Conservation (phyloP, 2,329 filamentous ascomycete genomes). For the Hymenoscyphus scutula region DNA sequence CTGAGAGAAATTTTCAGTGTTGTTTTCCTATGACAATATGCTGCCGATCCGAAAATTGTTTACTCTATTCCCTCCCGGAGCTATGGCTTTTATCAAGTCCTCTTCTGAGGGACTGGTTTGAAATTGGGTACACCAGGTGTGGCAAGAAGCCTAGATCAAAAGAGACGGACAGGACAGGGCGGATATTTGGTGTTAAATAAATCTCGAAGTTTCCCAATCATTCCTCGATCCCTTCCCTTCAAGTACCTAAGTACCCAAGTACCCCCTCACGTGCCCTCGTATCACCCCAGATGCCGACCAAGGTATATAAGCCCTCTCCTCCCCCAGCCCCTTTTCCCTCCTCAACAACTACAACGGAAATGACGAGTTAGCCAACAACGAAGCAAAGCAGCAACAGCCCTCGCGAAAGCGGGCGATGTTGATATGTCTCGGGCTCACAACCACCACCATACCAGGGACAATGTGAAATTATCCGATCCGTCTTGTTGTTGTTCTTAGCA, state of each 20-base stretch:
- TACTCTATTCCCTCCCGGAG: too few species aligned
- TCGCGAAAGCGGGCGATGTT: constrained; percentile 58
- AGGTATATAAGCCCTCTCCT: not conserved
- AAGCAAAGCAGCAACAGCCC: constrained; percentile 47
- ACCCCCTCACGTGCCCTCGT: not conserved
- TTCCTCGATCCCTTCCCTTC: not conserved
- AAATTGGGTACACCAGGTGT: too few species aligned
- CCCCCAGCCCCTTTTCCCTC: constrained; percentile 5
- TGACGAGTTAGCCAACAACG: constrained; percentile 66
- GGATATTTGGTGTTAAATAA: too few species aligned
- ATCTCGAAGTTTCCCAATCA: not conserved
- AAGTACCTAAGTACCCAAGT: not conserved
- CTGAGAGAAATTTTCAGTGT: too few species aligned
- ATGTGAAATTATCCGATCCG: constrained; percentile 63
- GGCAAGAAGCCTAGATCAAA: too few species aligned
- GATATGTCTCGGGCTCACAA: constrained; percentile 61
- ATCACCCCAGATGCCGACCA: not conserved
- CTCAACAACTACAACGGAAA: constrained; percentile 70
- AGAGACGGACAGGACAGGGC: too few species aligned
- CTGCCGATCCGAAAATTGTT: too few species aligned
- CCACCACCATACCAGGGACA: constrained; percentile 62
- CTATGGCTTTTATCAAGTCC: too few species aligned
- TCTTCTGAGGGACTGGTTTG: too few species aligned
- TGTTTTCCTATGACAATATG: too few species aligned
- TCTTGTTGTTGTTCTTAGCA: constrained; percentile 26